phyloP scores from a whole-genome alignment of 75 land plant genomes.

The Ceratopteris richardii region DNA sequence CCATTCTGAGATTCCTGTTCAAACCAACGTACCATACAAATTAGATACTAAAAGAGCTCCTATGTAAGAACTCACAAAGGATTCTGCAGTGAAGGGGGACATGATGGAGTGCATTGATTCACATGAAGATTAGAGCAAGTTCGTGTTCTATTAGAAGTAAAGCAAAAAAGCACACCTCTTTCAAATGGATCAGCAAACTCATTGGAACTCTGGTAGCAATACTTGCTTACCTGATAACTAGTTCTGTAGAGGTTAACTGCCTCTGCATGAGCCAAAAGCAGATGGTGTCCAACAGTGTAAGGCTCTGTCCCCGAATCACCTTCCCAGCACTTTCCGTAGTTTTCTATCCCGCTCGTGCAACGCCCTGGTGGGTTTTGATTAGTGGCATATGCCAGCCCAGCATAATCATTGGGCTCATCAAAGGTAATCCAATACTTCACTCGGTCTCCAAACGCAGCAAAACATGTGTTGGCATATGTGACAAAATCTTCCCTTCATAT shows the following conservation, averaged over 20 bases:
- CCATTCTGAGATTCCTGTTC: too few relatives aligned
- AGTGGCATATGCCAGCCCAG: slow-evolving; percentile 14
- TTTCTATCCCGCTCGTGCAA: slow-evolving; percentile 15
- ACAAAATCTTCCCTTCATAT: slow-evolving; percentile 28
- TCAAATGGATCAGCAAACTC: too few relatives aligned
- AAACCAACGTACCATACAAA: too few relatives aligned
- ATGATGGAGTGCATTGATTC: too few relatives aligned
- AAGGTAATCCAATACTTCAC: slow-evolving; percentile 39
- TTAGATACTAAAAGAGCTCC: too few relatives aligned
- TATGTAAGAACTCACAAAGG: too few relatives aligned
- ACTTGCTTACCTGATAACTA: slow-evolving; percentile 38
- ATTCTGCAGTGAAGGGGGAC: too few relatives aligned
- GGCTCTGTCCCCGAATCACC: slow-evolving; percentile 50
- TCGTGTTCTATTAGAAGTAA: too few relatives aligned
- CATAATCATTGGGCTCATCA: slow-evolving; percentile 26
- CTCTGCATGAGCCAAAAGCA: slow-evolving; percentile 41
- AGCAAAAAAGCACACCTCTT: too few relatives aligned
- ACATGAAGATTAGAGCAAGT: too few relatives aligned
- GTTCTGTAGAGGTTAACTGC: slow-evolving; percentile 36
- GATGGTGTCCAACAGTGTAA: slow-evolving; percentile 41
- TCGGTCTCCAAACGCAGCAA: slow-evolving; percentile 35
- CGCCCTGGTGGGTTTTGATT: slow-evolving; percentile 25
- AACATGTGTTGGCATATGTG: slow-evolving; percentile 32
- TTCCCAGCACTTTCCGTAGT: slow-evolving; percentile 21
- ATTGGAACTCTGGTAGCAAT: too few relatives aligned